phyloP scores from a whole-genome alignment of 2,329 filamentous ascomycete genomes.

The Arthroderma sp. region DNA sequence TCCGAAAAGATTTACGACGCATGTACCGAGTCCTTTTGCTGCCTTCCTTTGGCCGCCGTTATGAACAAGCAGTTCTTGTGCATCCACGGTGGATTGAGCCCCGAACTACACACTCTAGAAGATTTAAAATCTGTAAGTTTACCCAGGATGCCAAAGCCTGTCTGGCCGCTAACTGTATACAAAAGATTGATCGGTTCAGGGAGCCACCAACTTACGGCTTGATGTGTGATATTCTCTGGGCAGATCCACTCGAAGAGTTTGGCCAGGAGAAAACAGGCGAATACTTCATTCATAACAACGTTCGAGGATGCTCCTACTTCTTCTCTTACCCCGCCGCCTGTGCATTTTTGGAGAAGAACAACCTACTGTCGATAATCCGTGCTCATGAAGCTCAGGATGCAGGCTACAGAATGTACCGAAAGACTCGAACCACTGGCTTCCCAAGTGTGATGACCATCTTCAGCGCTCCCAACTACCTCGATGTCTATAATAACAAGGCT shows the following conservation, averaged over 20 bases:
- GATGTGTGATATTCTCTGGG: constrained; percentile 99
- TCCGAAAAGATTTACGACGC: constrained; percentile 92
- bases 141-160: constrained; percentile 4
- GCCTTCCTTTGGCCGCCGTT: constrained; percentile 79
- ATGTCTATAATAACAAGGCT: constrained; percentile 99
- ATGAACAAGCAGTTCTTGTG: constrained; percentile 99
- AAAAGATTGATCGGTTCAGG: constrained; percentile 86
- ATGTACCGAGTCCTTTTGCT: constrained; percentile 97
- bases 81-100: constrained; percentile 91
- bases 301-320: constrained; percentile 97
- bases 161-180: constrained; percentile 13
- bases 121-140: constrained; percentile 69
- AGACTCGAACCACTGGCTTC: constrained; percentile 94
- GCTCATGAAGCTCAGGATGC: constrained; percentile 98
- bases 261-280: constrained; percentile 97
- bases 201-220: constrained; percentile 94
- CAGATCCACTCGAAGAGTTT: constrained; percentile 94
- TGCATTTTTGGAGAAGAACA: constrained; percentile 97
- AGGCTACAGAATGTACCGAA: constrained; percentile 97
- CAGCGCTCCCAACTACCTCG: constrained; percentile 95
- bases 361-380: constrained; percentile 88
- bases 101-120: constrained; percentile 88
- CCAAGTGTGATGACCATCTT: constrained; percentile 99
- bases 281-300: constrained; percentile 96
- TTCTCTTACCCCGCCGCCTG: constrained; percentile 97